Conservation (phyloP, 345 rosid genomes). For the Sisymbrium altissimum region DNA sequence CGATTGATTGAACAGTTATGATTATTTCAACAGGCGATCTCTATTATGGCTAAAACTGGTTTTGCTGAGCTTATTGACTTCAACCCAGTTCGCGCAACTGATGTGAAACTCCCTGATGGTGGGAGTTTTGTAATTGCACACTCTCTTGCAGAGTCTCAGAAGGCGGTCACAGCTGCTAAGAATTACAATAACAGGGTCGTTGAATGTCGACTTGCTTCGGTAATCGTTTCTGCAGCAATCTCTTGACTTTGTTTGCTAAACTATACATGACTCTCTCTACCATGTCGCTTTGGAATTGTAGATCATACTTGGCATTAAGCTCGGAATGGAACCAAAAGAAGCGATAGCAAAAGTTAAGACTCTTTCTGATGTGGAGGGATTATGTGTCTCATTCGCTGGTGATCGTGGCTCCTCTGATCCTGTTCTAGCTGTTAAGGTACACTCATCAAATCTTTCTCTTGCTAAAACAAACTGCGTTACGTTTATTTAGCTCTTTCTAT, state of each 20-base stretch:
- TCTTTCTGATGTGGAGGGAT: slow-evolving; percentile 89
- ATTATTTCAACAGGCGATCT: slow-evolving; percentile 67
- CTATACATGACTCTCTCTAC: slow-evolving; percentile 11
- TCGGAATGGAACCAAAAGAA: slow-evolving; percentile 76
- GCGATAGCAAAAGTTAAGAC: slow-evolving; percentile 74
- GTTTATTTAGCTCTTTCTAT: background rate
- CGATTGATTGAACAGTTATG: background rate
- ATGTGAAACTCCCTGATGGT: slow-evolving; percentile 92
- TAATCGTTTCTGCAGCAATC: slow-evolving; percentile 35
- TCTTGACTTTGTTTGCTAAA: background rate
- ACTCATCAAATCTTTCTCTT: slow-evolving; percentile 25
- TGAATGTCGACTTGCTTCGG: slow-evolving; percentile 92
- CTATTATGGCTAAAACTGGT: slow-evolving; percentile 90
- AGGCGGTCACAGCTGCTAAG: slow-evolving; percentile 94
- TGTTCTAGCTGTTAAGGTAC: slow-evolving; percentile 79
- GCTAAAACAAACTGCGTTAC: background rate
- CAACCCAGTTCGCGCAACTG: slow-evolving; percentile 95
- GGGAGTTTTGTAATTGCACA: slow-evolving; percentile 93
- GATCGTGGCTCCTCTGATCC: slow-evolving; percentile 68
- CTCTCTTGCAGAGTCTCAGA: slow-evolving; percentile 93
- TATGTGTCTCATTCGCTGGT: slow-evolving; percentile 66
- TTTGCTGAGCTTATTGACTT: slow-evolving; percentile 99
- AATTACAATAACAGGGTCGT: slow-evolving; percentile 97
- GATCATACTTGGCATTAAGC: slow-evolving; percentile 84
- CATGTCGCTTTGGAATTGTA: slow-evolving; percentile 31